Base-by-base conservation (phyloP, 805 yeast genomes). In the Torulaspora indica region DNA sequence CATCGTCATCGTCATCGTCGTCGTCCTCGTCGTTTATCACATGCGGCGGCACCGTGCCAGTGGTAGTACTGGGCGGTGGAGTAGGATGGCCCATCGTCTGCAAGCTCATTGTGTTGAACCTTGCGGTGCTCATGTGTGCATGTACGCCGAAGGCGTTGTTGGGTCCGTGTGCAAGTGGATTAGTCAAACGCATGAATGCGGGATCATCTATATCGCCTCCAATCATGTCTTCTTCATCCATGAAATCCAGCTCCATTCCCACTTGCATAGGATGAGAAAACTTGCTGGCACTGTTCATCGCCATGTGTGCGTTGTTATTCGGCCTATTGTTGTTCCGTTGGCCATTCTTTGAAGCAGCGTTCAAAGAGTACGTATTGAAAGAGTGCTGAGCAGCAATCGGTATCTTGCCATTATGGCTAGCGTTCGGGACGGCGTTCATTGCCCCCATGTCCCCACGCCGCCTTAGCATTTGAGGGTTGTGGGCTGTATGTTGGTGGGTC, bases 1-100 rank as follows among this genome's bases (percentile, higher is more conserved):
- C 58, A 22, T 49, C 58, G 33, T 53, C 54, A 7, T 50, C 56
- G 32, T 52, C 57, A 5, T 54, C 58, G 14, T 56, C 61, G 13
- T 53, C 60, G 25, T 50, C 56, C 9, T 48, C 54, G 13, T 38
- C 52, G 31, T 47, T 45, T 23, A 46, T 46, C 15, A 37, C 45
- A 39, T 45, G 42, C 25, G 44, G 40, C 10, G 52, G 52, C n/a
- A 53, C 63, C 6, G 41, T 38, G 24, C 45, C 37, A 12, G 47
- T 40, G 15, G 46, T 46, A 10, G 47, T 50, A 29, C 43, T 43
- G 14, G 46, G 29, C 9, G 44, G 40, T 6, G 51, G 43, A 4
- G 52, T 47, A 27, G 56, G 57, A 27, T 54, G 51, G 34, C 41
- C 46, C 3, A 42, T 38, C 14, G 46, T 31, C 2, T 45, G 45